Evolutionary conservation across 140 eudicot species (phyloP).

Genomic region (Flaveria floridana): DNA sequence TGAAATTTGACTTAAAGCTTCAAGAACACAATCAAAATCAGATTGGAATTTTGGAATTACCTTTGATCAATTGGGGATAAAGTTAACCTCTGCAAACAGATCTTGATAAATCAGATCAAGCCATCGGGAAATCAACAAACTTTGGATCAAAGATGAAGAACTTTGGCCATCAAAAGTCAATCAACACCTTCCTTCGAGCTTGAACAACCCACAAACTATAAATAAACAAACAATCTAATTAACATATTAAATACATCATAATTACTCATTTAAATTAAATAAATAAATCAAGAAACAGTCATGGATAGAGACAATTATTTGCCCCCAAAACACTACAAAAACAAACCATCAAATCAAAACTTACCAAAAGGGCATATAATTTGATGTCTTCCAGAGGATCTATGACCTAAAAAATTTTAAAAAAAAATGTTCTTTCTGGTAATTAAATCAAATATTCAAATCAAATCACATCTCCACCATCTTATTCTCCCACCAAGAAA

Average conservation of each 20-base stretch:
- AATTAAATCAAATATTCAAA: slow-evolving; percentile 5
- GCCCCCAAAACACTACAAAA: slow-evolving; percentile 28
- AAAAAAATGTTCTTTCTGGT: background rate
- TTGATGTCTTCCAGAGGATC: slow-evolving; percentile 32
- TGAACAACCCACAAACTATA: slow-evolving; percentile 42
- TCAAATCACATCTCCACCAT: slow-evolving; percentile 19
- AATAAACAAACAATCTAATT: slow-evolving; percentile 25
- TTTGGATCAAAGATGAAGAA: slow-evolving; percentile 33
- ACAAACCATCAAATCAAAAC: slow-evolving; percentile 35
- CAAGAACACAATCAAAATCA: slow-evolving; percentile 8
- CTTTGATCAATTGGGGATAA: slow-evolving; percentile 11
- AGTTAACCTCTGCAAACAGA: background rate
- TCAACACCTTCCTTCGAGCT: slow-evolving; percentile 55
- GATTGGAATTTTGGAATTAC: background rate
- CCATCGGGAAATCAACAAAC: slow-evolving; percentile 24
- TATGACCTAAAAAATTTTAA: slow-evolving; percentile 28
- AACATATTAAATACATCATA: slow-evolving; percentile 21
- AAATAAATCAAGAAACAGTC: slow-evolving; percentile 35
- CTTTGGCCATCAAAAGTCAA: slow-evolving; percentile 63
- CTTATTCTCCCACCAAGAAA: slow-evolving; percentile 39
- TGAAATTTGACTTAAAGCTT: slow-evolving; percentile 26
- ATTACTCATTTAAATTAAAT: slow-evolving; percentile 11
- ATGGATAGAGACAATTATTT: slow-evolving; percentile 36
- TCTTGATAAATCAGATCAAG: slow-evolving; percentile 25
- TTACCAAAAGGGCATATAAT: slow-evolving; percentile 35